Percentiles rank a stretch among this genome's conserved stretches.
These are phyloP conservation scores for Austroboletus niveus DNA, from an alignment of 1,284 basidiomycete species.

Conservation along the genomic window DNA sequence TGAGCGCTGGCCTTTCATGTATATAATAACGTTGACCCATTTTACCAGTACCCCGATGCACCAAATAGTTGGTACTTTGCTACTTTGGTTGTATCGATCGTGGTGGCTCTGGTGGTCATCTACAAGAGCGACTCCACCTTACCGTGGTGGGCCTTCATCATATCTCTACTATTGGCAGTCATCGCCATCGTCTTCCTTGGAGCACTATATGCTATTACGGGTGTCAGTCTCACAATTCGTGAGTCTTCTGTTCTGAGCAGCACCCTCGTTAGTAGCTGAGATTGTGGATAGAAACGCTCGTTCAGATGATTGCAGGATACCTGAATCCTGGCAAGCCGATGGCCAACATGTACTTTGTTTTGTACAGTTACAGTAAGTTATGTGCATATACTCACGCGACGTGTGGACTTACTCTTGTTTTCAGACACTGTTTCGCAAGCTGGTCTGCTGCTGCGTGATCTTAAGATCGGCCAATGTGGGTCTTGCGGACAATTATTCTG, in stretches of 20 bases:
- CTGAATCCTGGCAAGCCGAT: slow-evolving; percentile 59
- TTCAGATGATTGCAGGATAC: slow-evolving; percentile 61
- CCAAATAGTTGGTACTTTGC: slow-evolving; percentile 48
- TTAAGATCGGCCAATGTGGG: slow-evolving; percentile 59
- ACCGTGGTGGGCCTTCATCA: slow-evolving; percentile 45
- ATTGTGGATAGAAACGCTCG: slow-evolving; percentile 28
- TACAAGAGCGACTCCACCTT: slow-evolving; percentile 51
- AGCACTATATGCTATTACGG: slow-evolving; percentile 52
- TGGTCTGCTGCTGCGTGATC: slow-evolving; percentile 47
- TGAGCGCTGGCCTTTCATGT: slow-evolving; percentile 11
- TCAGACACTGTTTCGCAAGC: slow-evolving; percentile 45
- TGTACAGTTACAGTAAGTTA: slow-evolving; percentile 46
- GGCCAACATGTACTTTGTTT: slow-evolving; percentile 59
- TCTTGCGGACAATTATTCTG: slow-evolving; percentile 2
- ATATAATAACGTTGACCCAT: not conserved
- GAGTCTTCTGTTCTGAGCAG: slow-evolving; percentile 13
- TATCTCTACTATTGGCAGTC: slow-evolving; percentile 39
- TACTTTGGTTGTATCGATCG: slow-evolving; percentile 38
- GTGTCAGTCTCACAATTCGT: slow-evolving; percentile 47
- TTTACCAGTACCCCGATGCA: slow-evolving; percentile 42
- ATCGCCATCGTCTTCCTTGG: slow-evolving; percentile 49
- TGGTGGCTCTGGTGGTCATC: slow-evolving; percentile 43
- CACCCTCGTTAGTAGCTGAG: not conserved
- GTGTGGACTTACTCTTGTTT: not conserved
- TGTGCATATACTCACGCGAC: not conserved